Conservation (phyloP, 306 rosid species). For the Astragalus glycyphyllos region DNA sequence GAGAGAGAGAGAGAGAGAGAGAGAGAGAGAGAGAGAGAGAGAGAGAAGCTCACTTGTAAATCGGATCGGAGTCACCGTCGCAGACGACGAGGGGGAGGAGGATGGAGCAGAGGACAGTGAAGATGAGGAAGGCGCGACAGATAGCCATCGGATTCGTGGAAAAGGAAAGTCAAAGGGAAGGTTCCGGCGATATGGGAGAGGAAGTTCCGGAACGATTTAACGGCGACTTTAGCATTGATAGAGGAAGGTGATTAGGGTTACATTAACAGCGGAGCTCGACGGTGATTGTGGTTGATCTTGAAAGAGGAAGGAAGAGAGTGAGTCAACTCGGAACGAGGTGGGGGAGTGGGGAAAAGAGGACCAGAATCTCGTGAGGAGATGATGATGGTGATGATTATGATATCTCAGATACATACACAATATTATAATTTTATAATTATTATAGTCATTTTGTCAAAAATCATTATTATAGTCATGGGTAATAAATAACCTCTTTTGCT, state of each 20-base stretch:
- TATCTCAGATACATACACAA: neutral
- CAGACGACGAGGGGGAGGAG: conserved; percentile 56
- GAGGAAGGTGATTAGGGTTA: conserved; percentile 26
- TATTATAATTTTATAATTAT: neutral
- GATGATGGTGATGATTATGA: conserved; percentile 17
- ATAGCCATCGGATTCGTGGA: conserved; percentile 60
- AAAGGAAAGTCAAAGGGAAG: conserved; percentile 58
- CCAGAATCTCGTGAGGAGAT: conserved; percentile 43
- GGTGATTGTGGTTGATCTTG: conserved; percentile 35
- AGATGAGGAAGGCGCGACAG: conserved; percentile 51
- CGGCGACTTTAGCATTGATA: conserved; percentile 48
- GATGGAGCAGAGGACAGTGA: conserved; percentile 44
- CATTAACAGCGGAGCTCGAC: conserved; percentile 35
- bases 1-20: neutral
- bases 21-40: neutral
- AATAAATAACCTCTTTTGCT: too few relatives aligned
- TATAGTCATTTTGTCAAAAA: too few relatives aligned
- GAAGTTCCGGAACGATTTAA: conserved; percentile 45
- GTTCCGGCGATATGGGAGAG: conserved; percentile 29
- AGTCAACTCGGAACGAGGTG: conserved; percentile 51
- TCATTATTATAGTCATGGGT: neutral
- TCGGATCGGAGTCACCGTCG: conserved; percentile 82
- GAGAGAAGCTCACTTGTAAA: conserved; percentile 60
- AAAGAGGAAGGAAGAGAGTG: conserved; percentile 31
- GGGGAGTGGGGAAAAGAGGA: conserved; percentile 20